Evolutionary conservation across 441 rosid species (phyloP).

Genomic region (Gossypium laxum): DNA sequence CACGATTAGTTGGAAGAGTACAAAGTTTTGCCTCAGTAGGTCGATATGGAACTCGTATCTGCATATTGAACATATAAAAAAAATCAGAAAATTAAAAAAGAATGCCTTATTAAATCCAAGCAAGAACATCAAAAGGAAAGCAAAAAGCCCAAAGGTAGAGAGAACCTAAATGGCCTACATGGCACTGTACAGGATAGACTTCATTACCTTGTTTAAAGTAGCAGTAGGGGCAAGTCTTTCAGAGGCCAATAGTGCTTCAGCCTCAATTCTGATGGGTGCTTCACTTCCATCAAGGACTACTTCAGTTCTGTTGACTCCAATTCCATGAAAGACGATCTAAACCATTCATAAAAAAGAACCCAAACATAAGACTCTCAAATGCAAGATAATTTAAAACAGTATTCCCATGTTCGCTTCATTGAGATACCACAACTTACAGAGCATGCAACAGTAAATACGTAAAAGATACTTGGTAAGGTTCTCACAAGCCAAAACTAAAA

Average conservation of each 20-base stretch:
- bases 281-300: conserved; percentile 91
- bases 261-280: conserved; percentile 76
- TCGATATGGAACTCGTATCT: conserved; percentile 80
- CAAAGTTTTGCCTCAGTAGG: conserved; percentile 71
- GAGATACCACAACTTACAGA: not conserved
- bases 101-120: conserved; percentile 4
- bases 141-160: conserved; percentile 5
- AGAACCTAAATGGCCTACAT: conserved; percentile 6
- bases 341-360: conserved; percentile 8
- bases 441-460: not conserved
- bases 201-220: conserved; percentile 60
- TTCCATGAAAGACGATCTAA: conserved; percentile 78
- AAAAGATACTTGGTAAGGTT: not conserved
- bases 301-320: conserved; percentile 62
- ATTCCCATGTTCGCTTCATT: not conserved
- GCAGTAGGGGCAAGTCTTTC: conserved; percentile 74
- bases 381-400: not conserved
- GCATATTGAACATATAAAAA: conserved; percentile 19
- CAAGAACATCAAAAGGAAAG: conserved; percentile 12
- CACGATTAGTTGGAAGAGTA: conserved; percentile 60
- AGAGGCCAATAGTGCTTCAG: conserved; percentile 63
- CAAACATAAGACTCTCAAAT: conserved; percentile 13
- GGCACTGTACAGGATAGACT: conserved; percentile 6
- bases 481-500: conserved; percentile 1
- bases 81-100: not conserved